Base-by-base conservation (phyloP, 78 protist genomes). In the Monosiga brevicollis region DNA sequence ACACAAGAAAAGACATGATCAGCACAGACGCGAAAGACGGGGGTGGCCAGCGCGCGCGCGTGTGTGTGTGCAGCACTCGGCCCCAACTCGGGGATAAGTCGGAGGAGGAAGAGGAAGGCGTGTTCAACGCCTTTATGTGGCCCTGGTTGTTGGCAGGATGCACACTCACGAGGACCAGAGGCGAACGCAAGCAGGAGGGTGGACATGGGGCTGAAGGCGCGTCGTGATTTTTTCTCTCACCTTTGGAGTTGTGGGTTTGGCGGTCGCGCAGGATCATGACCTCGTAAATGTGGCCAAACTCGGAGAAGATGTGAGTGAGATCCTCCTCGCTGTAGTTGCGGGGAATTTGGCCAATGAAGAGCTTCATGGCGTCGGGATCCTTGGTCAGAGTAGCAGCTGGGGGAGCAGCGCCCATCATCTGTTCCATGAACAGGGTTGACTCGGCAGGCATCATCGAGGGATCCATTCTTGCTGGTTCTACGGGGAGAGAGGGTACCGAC, bases 341-440 rank as follows among this genome's bases (percentile, higher is more conserved):
- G 36, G 94, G 94, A 2, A 91, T 41, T 83, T 91, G 94, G 32
- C 94, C 94, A 2, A 91, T 83, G 73, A 91, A 91, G 77, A 91
- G 76, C 83, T 91, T 91, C 24, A 75, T 29, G 23, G 85, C 42
- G 35, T 82, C 85, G 24, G 55, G 32, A 22, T 82, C 85, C 73
- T 82, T 82, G 62, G 62, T 15, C 62, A 15, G 62, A 15, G 62
- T 49, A 20, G 62, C 15, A 15, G 15, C 62, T 6, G 62, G 62
- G 15, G 62, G 62, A 15, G 62, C 62, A 49, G 62, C 62, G 62
- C 15, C 62, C 6, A 15, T 49, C 62, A 49, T 49, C 62, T 49
- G 62, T 49, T 15, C 62, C 6, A 20, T 6, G 62, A 49, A 49
- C 62, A 49, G 15, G 15, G 6, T 15, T 20, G 15, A 49, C 62